Percentiles rank a stretch among this genome's conserved stretches.
These are phyloP conservation scores for Coemansia sp. DNA, from an alignment of 192 early-diverging fungal species.

Conservation along the genomic window DNA sequence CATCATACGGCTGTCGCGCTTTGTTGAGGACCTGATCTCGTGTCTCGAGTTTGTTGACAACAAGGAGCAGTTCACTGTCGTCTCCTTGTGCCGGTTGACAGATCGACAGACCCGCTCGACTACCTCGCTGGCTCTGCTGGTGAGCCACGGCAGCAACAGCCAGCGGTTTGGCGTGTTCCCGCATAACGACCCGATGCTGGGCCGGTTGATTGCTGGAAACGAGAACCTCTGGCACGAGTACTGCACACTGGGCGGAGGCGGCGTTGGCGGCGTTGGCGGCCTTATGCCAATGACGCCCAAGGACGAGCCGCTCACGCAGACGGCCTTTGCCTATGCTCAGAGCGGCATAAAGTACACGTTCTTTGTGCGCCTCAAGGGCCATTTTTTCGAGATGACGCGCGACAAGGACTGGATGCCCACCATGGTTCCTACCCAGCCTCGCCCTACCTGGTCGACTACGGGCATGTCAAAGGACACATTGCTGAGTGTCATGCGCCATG, in stretches of 20 bases:
- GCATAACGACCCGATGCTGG: slow-evolving; percentile 46
- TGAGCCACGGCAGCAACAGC: slow-evolving; percentile 39
- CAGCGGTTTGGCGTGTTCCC: slow-evolving; percentile 44
- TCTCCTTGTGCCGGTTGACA: slow-evolving; percentile 37
- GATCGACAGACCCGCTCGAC: slow-evolving; percentile 30
- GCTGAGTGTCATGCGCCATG: slow-evolving; percentile 16
- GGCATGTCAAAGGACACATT: slow-evolving; percentile 8
- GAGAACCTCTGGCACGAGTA: slow-evolving; percentile 46
- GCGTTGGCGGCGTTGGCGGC: neutral
- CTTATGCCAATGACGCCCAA: neutral
- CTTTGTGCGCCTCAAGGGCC: slow-evolving; percentile 37
- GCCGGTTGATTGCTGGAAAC: slow-evolving; percentile 20
- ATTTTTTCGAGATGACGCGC: slow-evolving; percentile 48
- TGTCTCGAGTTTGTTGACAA: slow-evolving; percentile 22
- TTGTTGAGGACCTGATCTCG: slow-evolving; percentile 19
- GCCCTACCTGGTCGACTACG: slow-evolving; percentile 16
- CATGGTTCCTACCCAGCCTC: slow-evolving; percentile 26
- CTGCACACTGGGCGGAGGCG: neutral
- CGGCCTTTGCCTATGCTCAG: slow-evolving; percentile 44
- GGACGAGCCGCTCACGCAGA: slow-evolving; percentile 6
- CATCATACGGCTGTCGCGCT: slow-evolving; percentile 8
- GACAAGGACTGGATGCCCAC: slow-evolving; percentile 47
- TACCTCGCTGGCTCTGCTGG: slow-evolving; percentile 33
- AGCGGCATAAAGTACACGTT: slow-evolving; percentile 40
- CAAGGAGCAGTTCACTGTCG: slow-evolving; percentile 32